A percentile compares a stretch with the other conserved stretches of the same genome.
phyloP scores from a whole-genome alignment of 1,139 yeast genomes.

The Entelexis sorbosivorans region DNA sequence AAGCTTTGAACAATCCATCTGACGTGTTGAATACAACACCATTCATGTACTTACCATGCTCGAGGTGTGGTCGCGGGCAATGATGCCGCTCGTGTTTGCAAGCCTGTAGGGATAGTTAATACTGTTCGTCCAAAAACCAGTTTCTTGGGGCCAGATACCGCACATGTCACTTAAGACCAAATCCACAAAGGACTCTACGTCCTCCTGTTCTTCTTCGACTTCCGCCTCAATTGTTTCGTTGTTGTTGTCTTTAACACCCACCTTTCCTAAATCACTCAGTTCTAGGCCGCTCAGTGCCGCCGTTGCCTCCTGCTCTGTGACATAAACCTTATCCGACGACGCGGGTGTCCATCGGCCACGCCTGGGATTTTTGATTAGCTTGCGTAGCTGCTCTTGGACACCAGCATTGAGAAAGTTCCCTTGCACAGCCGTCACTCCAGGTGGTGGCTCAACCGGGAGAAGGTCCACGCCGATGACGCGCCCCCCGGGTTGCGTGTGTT shows the following conservation, averaged over 20 bases:
- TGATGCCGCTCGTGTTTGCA: slow-evolving; percentile 59
- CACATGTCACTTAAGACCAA: slow-evolving; percentile 79
- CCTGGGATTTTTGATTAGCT: slow-evolving; percentile 37
- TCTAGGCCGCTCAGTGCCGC: not conserved
- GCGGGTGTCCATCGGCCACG: slow-evolving; percentile 24
- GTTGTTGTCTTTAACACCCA: not conserved
- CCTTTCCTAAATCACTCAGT: not conserved
- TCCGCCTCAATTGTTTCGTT: not conserved
- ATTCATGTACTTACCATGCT: slow-evolving; percentile 38
- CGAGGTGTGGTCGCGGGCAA: slow-evolving; percentile 49
- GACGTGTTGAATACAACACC: too few relatives aligned
- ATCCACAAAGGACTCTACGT: slow-evolving; percentile 13
- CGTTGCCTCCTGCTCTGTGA: not conserved
- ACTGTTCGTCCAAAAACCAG: slow-evolving; percentile 60
- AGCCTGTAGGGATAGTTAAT: slow-evolving; percentile 75
- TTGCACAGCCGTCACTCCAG: slow-evolving; percentile 69
- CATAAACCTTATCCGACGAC: not conserved
- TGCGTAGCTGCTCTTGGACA: slow-evolving; percentile 52
- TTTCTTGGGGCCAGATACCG: slow-evolving; percentile 55
- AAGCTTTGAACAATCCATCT: not conserved
- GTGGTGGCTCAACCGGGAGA: slow-evolving; percentile 65
- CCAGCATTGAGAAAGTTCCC: slow-evolving; percentile 67
- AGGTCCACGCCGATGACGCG: slow-evolving; percentile 77
- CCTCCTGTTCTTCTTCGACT: not conserved
- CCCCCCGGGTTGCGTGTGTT: slow-evolving; percentile 47